Conservation (phyloP, 371 early-diverging fungal species). For the Conidiobolus coronatus region DNA sequence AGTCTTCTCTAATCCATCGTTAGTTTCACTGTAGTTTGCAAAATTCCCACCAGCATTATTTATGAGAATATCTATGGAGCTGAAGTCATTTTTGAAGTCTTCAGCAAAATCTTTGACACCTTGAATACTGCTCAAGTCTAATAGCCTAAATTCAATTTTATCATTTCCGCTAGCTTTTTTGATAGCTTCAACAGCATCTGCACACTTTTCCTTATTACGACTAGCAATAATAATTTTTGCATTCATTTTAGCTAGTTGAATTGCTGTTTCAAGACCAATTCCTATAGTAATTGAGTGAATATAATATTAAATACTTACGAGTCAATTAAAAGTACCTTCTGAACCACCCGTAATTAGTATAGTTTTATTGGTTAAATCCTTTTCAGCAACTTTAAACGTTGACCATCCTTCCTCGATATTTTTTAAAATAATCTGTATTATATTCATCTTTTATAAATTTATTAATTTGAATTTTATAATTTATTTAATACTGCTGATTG, state of each 20-base stretch:
- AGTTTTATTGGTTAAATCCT: too few species aligned
- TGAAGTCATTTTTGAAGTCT: slow-evolving; percentile 5
- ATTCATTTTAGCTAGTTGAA: slow-evolving; percentile 28
- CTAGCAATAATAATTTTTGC: slow-evolving; percentile 34
- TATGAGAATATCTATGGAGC: slow-evolving; percentile 7
- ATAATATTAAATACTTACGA: too few species aligned
- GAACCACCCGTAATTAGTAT: too few species aligned
- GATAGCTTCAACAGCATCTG: slow-evolving; percentile 21
- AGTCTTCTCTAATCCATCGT: slow-evolving; percentile 1
- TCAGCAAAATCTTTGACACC: slow-evolving; percentile 9
- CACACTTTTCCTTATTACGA: slow-evolving; percentile 19
- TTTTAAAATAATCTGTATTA: too few species aligned
- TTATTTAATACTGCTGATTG: too few species aligned
- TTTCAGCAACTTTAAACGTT: too few species aligned
- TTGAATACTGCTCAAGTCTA: slow-evolving; percentile 9
- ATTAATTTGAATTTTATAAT: too few species aligned
- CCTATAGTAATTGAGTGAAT: too few species aligned
- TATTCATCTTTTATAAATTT: too few species aligned
- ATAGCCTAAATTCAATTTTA: slow-evolving; percentile 6
- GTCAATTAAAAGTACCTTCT: too few species aligned
- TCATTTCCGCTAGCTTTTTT: slow-evolving; percentile 11
- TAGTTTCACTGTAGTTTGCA: background rate
- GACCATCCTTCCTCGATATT: too few species aligned
- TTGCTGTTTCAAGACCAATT: slow-evolving; percentile 30
- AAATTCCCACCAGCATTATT: background rate